Evolutionary conservation across 345 rosid genomes (phyloP).

Genomic region (Citrus sinensis): DVS_A1.0 CM039166.1:21052501-21053000

Average conservation of each 20-base stretch:
- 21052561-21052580: background rate
- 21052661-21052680: background rate
- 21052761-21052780: background rate
- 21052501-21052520: background rate
- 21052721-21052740: background rate
- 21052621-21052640: rapidly evolving
- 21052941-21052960: background rate
- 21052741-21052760: background rate
- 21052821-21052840: rapidly evolving
- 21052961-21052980: background rate
- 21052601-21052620: background rate
- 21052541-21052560: background rate
- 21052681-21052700: background rate
- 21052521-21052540: background rate
- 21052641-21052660: background rate
- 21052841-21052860: background rate
- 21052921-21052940: background rate
- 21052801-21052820: background rate
- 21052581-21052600: rapidly evolving
- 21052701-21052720: background rate
- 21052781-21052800: background rate
- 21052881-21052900: background rate
- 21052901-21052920: background rate
- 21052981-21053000: background rate
- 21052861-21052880: background rate